These are phyloP conservation scores for Glonium stellatum DNA, from an alignment of 495 filamentous ascomycete species.

Conservation along the genomic window DNA sequence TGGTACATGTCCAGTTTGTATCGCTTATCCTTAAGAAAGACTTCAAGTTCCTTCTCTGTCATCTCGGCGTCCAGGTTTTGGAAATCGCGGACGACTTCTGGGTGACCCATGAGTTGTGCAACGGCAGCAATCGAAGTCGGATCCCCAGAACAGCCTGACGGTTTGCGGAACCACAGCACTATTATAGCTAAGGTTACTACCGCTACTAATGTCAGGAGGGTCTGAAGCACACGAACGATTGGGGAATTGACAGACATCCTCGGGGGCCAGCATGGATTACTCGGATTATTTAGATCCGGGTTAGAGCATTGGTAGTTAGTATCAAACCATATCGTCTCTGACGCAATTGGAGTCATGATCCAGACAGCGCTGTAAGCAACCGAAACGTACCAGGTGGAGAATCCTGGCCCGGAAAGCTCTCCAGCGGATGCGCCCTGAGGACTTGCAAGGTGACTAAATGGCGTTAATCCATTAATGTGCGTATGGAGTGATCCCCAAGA, in stretches of 20 bases:
- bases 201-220: background rate
- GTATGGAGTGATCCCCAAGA: slow-evolving; percentile 10
- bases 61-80: slow-evolving; percentile 1
- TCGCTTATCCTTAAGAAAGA: background rate
- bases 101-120: slow-evolving; percentile 10
- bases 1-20: background rate
- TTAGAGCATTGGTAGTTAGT: slow-evolving; percentile 8
- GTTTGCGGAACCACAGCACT: background rate
- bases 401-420: no score
- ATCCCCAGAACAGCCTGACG: slow-evolving; percentile 10
- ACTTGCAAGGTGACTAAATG: slow-evolving; percentile 11
- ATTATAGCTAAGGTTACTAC: background rate
- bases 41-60: background rate
- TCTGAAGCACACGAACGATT: background rate
- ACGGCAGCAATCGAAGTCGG: slow-evolving; percentile 11
- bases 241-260: slow-evolving; percentile 4
- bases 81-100: slow-evolving; percentile 17
- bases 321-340: slow-evolving; percentile 13
- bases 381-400: no score
- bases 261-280: slow-evolving; percentile 9
- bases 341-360: no score
- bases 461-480: slow-evolving; percentile 11
- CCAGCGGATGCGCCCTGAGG: slow-evolving; percentile 9
- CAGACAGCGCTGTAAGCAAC: no score
- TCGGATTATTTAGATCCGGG: background rate